Conservation (phyloP, 352 stramenopile species). For the Aphanomyces invadans region DNA sequence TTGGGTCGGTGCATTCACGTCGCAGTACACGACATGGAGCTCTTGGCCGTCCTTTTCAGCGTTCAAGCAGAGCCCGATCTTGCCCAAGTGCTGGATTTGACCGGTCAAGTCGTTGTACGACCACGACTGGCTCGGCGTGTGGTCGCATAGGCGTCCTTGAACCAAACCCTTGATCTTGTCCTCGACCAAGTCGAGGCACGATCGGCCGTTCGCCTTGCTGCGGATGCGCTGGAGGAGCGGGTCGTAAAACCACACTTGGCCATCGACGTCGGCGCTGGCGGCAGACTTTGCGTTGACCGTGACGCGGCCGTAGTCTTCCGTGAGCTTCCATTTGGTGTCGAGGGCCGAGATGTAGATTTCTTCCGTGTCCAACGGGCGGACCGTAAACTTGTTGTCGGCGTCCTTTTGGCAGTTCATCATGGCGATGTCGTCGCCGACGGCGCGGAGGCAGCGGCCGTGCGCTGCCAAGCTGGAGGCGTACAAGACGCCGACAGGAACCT, state of each 20-base stretch:
- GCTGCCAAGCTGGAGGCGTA: background rate
- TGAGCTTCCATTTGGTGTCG: conserved; percentile 36
- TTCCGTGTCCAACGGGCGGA: conserved; percentile 18
- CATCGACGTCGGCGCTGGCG: conserved; percentile 47
- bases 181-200: conserved; percentile 57
- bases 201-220: conserved; percentile 54
- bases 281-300: conserved; percentile 32
- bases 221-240: conserved; percentile 37
- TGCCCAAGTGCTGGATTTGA: conserved; percentile 35
- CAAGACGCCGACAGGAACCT: background rate
- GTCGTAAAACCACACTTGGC: conserved; percentile 66
- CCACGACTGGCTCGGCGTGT: conserved; percentile 65
- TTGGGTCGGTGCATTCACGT: background rate
- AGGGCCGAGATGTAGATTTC: conserved; percentile 26
- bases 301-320: conserved; percentile 34
- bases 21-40: conserved; percentile 41
- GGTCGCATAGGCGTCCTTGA: conserved; percentile 50
- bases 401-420: conserved; percentile 8
- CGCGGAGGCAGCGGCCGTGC: conserved; percentile 6
- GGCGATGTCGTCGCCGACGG: conserved; percentile 1
- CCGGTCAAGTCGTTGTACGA: conserved; percentile 40
- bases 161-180: conserved; percentile 41
- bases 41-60: conserved; percentile 44
- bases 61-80: conserved; percentile 52
- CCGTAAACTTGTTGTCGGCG: conserved; percentile 11